Conservation (phyloP, 805 yeast species). For the Kuraishia floccosa region DNA sequence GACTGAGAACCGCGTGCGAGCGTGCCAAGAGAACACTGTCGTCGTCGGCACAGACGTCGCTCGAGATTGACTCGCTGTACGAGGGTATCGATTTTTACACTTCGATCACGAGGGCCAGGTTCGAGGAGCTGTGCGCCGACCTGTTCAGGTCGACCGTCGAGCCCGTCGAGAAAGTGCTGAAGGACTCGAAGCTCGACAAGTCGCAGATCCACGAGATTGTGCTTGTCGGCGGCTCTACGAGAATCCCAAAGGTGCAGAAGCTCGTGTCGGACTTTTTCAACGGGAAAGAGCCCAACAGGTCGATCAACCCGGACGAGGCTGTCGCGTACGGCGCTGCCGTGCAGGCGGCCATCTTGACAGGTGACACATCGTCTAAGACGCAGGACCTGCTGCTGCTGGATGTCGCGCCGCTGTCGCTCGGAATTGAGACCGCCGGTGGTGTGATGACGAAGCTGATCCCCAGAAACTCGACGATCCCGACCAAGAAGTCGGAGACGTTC, state of each 20-base stretch:
- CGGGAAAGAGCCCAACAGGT: constrained; percentile 94
- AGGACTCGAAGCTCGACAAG: constrained; percentile 67
- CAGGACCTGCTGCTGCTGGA: constrained; percentile 92
- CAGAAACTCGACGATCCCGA: constrained; percentile 96
- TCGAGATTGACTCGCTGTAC: constrained; percentile 89
- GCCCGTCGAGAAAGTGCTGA: constrained; percentile 89
- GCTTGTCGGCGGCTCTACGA: constrained; percentile 96
- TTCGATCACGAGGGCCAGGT: constrained; percentile 93
- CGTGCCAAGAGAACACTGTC: constrained; percentile 98
- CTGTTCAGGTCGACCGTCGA: constrained; percentile 89
- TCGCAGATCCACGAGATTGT: constrained; percentile 70
- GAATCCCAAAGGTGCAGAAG: constrained; percentile 96
- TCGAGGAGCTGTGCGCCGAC: constrained; percentile 92
- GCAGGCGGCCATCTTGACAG: constrained; percentile 93
- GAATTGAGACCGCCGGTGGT: constrained; percentile 99
- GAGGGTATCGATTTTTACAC: constrained; percentile 98
- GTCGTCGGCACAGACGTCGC: constrained; percentile 88
- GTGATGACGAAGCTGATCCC: constrained; percentile 97
- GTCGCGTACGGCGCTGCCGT: constrained; percentile 99
- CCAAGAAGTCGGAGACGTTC: constrained; percentile 94
- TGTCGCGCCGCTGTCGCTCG: constrained; percentile 94
- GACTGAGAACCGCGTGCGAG: constrained; percentile 98
- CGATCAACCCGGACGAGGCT: constrained; percentile 97
- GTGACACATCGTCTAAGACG: constrained; percentile 89
- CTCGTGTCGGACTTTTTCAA: constrained; percentile 92